Conservation (phyloP, 139 green algal genomes). For the Chlamydomonas asymmetrica region DNA sequence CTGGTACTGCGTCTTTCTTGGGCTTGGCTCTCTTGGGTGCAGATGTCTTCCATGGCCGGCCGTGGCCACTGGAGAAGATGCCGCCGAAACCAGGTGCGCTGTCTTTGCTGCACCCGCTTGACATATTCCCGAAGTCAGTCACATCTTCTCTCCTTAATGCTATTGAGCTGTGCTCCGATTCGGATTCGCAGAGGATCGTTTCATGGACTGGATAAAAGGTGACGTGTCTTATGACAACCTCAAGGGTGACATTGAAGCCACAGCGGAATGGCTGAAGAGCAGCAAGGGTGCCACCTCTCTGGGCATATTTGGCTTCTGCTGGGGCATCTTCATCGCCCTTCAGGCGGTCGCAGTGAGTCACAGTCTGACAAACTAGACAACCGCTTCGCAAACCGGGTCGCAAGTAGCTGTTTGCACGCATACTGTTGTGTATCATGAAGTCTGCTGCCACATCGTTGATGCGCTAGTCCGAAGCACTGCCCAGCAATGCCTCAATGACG, state of each 20-base stretch:
- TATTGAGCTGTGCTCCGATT: background rate
- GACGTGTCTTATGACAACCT: background rate
- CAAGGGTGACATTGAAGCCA: background rate
- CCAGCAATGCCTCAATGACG: background rate
- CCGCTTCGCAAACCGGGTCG: background rate
- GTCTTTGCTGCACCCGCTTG: background rate
- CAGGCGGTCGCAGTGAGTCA: background rate
- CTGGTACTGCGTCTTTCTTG: no score
- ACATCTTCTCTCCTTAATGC: no score
- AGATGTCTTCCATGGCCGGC: constrained; percentile 23
- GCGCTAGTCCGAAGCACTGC: background rate
- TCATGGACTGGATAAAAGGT: constrained; percentile 20
- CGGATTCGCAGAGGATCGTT: constrained; percentile 22
- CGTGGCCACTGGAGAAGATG: constrained; percentile 39
- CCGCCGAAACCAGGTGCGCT: constrained; percentile 29
- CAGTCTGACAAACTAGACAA: background rate
- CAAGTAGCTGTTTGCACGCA: background rate
- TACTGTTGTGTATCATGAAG: no score
- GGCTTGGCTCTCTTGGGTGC: background rate
- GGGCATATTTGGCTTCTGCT: constrained; percentile 40
- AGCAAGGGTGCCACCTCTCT: constrained; percentile 26
- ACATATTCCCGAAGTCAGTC: background rate
- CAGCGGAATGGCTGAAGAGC: constrained; percentile 4
- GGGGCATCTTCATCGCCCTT: constrained; percentile 29
- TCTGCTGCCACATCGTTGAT: background rate